Conservation (phyloP, 2,329 filamentous ascomycete species). For the Aspergillus felis region DNA sequence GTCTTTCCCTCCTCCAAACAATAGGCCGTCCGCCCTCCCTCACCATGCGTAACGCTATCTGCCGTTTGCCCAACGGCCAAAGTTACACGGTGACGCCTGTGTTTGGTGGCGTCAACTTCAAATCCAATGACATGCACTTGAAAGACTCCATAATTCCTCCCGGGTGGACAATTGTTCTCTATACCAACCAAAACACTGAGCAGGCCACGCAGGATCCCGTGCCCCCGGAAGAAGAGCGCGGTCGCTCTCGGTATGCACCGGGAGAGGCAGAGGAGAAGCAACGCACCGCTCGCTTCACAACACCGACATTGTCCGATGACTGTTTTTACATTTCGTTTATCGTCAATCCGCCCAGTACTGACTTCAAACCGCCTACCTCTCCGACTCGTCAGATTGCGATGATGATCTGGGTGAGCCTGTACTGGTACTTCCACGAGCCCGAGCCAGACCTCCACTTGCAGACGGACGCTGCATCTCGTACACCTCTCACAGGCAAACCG, state of each 20-base stretch:
- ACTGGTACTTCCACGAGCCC: constrained; percentile 95
- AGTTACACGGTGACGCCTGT: constrained; percentile 76
- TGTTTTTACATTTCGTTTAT: constrained; percentile 89
- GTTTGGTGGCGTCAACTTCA: constrained; percentile 90
- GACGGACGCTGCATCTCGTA: constrained; percentile 60
- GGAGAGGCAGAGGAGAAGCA: constrained; percentile 29
- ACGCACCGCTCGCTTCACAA: constrained; percentile 52
- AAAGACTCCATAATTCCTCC: constrained; percentile 65
- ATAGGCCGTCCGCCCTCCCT: not conserved
- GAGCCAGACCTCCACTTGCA: constrained; percentile 63
- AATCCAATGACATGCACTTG: constrained; percentile 68
- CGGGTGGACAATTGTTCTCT: constrained; percentile 85
- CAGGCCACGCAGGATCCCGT: constrained; percentile 14
- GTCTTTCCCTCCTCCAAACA: not conserved
- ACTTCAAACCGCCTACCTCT: constrained; percentile 75
- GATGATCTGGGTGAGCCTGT: constrained; percentile 93
- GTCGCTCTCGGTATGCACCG: constrained; percentile 7
- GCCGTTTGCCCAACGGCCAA: constrained; percentile 81
- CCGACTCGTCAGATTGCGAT: constrained; percentile 87
- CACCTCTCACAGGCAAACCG: constrained; percentile 67
- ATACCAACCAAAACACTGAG: constrained; percentile 56
- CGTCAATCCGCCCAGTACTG: constrained; percentile 72
- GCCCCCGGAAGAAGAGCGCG: constrained; percentile 9
- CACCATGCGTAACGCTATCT: constrained; percentile 26
- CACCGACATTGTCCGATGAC: constrained; percentile 73